phyloP scores from a whole-genome alignment of 495 filamentous ascomycete species.

The Cercophora newfieldiana region DNA sequence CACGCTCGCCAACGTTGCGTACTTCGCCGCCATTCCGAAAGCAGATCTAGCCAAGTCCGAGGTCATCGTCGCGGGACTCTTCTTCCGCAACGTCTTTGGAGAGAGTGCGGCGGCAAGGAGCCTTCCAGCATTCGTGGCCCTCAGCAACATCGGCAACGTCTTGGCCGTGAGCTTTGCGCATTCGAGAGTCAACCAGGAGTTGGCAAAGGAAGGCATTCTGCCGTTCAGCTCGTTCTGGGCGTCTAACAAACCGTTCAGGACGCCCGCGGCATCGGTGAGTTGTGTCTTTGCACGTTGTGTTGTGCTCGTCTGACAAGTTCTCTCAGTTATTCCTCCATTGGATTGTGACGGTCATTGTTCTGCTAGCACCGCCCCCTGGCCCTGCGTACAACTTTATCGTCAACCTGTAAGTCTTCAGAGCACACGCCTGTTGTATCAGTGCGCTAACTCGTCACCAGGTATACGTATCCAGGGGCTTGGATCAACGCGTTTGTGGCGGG shows the following conservation, averaged over 20 bases:
- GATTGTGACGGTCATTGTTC: slow-evolving; percentile 50
- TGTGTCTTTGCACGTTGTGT: background rate
- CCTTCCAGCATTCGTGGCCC: slow-evolving; percentile 61
- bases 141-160: slow-evolving; percentile 64
- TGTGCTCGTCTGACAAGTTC: background rate
- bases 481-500: slow-evolving; percentile 52
- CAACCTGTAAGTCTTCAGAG: slow-evolving; percentile 39
- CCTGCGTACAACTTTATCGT: slow-evolving; percentile 49
- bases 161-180: slow-evolving; percentile 49
- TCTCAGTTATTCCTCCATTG: slow-evolving; percentile 51
- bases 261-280: slow-evolving; percentile 47
- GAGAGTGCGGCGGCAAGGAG: slow-evolving; percentile 41
- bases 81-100: slow-evolving; percentile 48
- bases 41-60: slow-evolving; percentile 53
- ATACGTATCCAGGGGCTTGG: slow-evolving; percentile 56
- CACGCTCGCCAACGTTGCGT: slow-evolving; percentile 65
- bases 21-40: slow-evolving; percentile 50
- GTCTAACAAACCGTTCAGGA: slow-evolving; percentile 32
- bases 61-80: slow-evolving; percentile 50
- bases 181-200: slow-evolving; percentile 68
- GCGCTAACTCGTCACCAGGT: slow-evolving; percentile 21
- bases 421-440: background rate
- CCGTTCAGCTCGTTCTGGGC: slow-evolving; percentile 58
- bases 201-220: slow-evolving; percentile 66
- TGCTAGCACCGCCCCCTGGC: slow-evolving; percentile 50